phyloP scores from a whole-genome alignment of 2,329 filamentous ascomycete species.

The Pseudomassariella vexata region DNA sequence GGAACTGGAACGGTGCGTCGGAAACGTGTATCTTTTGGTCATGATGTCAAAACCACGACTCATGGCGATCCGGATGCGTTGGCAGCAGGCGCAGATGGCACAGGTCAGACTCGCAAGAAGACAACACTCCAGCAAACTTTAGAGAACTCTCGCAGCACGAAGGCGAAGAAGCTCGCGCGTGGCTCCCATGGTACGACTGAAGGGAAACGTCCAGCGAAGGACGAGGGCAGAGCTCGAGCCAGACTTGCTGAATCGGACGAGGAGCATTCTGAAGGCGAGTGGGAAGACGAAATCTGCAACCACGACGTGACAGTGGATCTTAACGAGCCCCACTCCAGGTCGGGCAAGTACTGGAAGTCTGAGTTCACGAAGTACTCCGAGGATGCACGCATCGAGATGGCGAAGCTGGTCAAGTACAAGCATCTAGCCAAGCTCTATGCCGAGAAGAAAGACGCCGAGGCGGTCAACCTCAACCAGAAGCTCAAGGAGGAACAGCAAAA shows the following conservation, averaged over 20 bases:
- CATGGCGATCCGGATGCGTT: constrained; percentile 18
- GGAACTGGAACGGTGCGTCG: constrained; percentile 54
- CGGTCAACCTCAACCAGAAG: constrained; percentile 57
- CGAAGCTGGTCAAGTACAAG: constrained; percentile 74
- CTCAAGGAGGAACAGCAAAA: constrained; percentile 64
- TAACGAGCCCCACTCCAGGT: constrained; percentile 68
- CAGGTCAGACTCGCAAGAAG: constrained; percentile 17
- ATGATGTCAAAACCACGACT: constrained; percentile 42
- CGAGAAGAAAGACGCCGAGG: constrained; percentile 69
- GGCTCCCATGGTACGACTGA: too few relatives aligned
- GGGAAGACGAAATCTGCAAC: constrained; percentile 49
- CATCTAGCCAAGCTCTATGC: constrained; percentile 74
- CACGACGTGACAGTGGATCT: constrained; percentile 64
- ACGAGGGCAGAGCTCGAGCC: not conserved
- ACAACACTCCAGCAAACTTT: constrained; percentile 21
- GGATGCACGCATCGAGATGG: constrained; percentile 67
- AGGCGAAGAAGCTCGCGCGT: constrained; percentile 10
- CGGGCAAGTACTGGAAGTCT: constrained; percentile 74
- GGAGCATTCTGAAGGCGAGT: constrained; percentile 35
- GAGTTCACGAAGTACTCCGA: constrained; percentile 70
- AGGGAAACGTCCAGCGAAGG: constrained; percentile 18
- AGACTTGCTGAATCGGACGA: constrained; percentile 3
- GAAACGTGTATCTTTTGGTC: constrained; percentile 61
- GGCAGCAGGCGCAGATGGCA: constrained; percentile 10
- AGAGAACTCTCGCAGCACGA: constrained; percentile 21